Percentiles rank a stretch among this genome's conserved stretches.
These are phyloP conservation scores for Russula olivacea DNA, from an alignment of 768 basidiomycete species.

Conservation along the genomic window DNA sequence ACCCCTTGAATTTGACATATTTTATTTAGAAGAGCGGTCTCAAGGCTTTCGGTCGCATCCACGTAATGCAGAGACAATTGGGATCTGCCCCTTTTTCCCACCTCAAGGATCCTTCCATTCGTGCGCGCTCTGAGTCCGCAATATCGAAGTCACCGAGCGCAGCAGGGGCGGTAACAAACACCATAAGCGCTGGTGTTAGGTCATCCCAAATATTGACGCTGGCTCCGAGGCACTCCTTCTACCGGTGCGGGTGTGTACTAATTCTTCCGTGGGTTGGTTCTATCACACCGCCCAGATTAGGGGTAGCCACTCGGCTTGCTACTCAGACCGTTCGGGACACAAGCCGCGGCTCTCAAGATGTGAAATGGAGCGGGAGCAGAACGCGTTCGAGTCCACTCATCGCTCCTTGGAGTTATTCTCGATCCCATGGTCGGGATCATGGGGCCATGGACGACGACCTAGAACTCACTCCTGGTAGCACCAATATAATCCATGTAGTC, in stretches of 20 bases:
- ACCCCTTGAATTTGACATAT: constrained; percentile 2
- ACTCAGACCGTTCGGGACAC: background rate
- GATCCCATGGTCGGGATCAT: constrained; percentile 9
- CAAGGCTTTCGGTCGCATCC: constrained; percentile 1
- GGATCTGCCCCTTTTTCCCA: background rate
- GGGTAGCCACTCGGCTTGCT: background rate
- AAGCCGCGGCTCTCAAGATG: background rate
- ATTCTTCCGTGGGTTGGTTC: background rate
- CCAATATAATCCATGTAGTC: background rate
- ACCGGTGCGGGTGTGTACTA: no score
- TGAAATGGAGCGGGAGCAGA: background rate
- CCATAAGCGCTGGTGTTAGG: background rate
- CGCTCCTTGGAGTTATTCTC: background rate
- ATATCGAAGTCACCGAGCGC: background rate
- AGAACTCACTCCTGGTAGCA: background rate
- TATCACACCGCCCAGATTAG: constrained; percentile 1
- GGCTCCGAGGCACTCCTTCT: background rate
- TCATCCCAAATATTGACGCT: background rate
- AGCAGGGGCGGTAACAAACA: background rate
- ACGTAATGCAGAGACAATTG: constrained; percentile 12
- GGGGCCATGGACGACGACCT: background rate
- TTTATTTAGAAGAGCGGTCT: background rate
- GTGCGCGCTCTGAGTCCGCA: constrained; percentile 8
- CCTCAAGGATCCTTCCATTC: constrained; percentile 1
- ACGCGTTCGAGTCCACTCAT: background rate